Base-by-base conservation (phyloP, 2,329 filamentous ascomycete genomes). In the Phoma herbarum region DNA sequence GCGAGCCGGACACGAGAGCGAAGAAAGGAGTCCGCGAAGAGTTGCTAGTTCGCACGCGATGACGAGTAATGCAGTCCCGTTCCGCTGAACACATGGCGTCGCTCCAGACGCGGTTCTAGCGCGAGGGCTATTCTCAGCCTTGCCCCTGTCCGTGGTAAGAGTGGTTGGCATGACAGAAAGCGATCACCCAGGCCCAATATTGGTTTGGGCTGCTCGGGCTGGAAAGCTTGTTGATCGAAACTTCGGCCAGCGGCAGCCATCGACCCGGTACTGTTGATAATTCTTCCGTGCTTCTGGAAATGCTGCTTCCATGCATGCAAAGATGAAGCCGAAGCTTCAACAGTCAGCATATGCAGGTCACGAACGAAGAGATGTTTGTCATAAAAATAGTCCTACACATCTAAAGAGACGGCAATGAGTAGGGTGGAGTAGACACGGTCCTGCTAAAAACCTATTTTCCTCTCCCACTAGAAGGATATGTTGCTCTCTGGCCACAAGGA, bases 391-490 rank as follows among this genome's bases (percentile, higher is more conserved):
- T 82, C 80, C 80, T 78, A 75, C 76, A 68, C 74, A 74, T 75
- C 71, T 75, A 75, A 66, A 62, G 55, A 64, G 64, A 62, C 60
- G 66, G 71, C 70, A 76, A 76, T 73, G 74, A 72, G 77, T 78
- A 81, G 80, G 80, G 81, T 83, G 81, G 80, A 82, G 79, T 77
- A 80, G 80, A 82, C 81, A 79, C 77, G 79, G 80, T 77, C 76
- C 80, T 83, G 80, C 80, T 82, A 80, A 80, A 79, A 80, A 77
- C 80, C 76, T 74, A 68, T 75, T 76, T 81, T 77, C 68, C 74
- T 83, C 79, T 83, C 72, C 81, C 81, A 82, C 81, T 78, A 78
- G 79, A 77, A 77, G 76, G 75, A 80, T 53, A 80, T 78, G 81
- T 81, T 78, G 79, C 80, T 79, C 75, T 77, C 71, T 75, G 78